Evolutionary conservation across 1,284 basidiomycete genomes (phyloP).

Genomic region (Malassezia sp.): DNA sequence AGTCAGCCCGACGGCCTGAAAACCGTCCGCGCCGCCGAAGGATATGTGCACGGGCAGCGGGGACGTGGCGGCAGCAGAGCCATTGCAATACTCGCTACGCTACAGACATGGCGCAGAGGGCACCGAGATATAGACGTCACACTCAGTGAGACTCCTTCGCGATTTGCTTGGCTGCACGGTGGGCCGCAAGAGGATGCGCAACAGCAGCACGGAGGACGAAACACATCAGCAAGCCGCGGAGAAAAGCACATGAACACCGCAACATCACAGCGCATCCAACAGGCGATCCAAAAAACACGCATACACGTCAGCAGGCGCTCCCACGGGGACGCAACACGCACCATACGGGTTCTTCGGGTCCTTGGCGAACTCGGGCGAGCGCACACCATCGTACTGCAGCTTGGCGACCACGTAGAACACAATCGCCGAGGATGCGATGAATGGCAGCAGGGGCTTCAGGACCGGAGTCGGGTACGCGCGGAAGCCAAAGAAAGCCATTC

Average conservation of each 20-base stretch:
- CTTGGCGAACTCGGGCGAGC: slow-evolving; percentile 37
- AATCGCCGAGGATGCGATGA: slow-evolving; percentile 36
- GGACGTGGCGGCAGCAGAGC: no score
- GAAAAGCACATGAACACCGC: background rate
- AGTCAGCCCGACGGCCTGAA: no score
- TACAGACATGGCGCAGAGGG: no score
- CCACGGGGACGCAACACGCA: slow-evolving; percentile 9
- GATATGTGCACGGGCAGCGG: no score
- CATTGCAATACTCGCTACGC: no score
- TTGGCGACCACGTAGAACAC: slow-evolving; percentile 39
- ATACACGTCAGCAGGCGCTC: background rate
- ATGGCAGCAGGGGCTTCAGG: slow-evolving; percentile 41
- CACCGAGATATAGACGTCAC: no score
- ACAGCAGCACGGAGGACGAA: background rate
- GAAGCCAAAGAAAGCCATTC: slow-evolving; percentile 40
- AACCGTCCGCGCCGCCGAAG: no score
- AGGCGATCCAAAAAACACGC: background rate
- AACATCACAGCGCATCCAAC: background rate
- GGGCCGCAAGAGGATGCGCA: no score
- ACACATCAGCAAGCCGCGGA: background rate
- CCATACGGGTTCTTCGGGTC: slow-evolving; percentile 46
- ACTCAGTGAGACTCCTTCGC: slow-evolving; percentile 13
- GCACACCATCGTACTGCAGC: slow-evolving; percentile 32
- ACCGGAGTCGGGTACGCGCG: slow-evolving; percentile 44
- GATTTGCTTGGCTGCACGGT: slow-evolving; percentile 16